phyloP scores from a whole-genome alignment of 139 green algal species.

The Asterochloris erici region DNA sequence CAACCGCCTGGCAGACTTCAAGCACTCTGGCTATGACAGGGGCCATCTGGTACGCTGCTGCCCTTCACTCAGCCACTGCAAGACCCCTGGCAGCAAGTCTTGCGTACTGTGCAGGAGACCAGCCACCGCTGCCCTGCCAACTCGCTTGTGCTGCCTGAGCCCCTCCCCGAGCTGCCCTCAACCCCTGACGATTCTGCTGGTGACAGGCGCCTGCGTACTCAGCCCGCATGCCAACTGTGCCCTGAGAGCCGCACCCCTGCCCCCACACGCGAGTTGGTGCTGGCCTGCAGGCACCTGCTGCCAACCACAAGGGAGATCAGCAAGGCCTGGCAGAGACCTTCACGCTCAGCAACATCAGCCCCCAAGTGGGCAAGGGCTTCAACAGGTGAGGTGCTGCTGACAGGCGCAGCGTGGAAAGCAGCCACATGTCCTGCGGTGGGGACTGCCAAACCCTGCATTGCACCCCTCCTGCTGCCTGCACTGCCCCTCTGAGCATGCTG shows the following conservation, averaged over 20 bases:
- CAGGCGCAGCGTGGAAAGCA: not conserved
- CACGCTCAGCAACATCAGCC: constrained; percentile 64
- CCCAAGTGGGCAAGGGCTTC: constrained; percentile 83
- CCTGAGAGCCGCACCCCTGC: not conserved
- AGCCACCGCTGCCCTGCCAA: not conserved
- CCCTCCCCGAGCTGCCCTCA: not conserved
- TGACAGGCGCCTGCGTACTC: not conserved
- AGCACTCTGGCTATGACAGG: constrained; percentile 79
- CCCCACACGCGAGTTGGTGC: not conserved
- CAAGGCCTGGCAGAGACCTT: constrained; percentile 89
- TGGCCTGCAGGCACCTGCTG: constrained; percentile 64
- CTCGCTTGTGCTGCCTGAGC: not conserved
- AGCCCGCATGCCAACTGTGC: too few relatives aligned
- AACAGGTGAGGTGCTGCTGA: constrained; percentile 46
- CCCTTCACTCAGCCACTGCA: too few relatives aligned
- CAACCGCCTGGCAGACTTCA: constrained; percentile 70
- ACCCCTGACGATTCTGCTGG: not conserved
- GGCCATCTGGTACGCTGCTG: constrained; percentile 76
- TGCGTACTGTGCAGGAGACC: not conserved
- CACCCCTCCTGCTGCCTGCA: not conserved
- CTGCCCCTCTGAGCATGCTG: too few relatives aligned
- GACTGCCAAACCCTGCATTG: not conserved
- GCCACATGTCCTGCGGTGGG: not conserved
- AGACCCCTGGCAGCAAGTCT: not conserved
- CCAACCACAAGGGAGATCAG: constrained; percentile 77